Conservation (phyloP, 2,329 filamentous ascomycete species). For the Peltaster fructicola region DNA sequence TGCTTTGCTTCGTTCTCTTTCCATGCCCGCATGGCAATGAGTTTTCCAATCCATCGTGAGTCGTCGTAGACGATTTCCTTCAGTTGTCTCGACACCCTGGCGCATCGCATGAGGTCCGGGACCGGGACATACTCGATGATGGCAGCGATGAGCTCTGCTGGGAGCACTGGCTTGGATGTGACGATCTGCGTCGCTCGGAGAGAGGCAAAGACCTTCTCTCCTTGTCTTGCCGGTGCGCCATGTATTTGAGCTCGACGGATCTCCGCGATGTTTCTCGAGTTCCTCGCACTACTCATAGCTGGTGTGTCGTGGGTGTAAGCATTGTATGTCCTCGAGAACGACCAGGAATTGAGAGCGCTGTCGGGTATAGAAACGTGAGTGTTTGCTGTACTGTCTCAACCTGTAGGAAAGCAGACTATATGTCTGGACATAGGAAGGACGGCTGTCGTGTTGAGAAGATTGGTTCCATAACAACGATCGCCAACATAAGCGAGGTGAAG, state of each 20-base stretch:
- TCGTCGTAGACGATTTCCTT: conserved; percentile 99
- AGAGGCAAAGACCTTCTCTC: conserved; percentile 46
- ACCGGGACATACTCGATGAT: conserved; percentile 84
- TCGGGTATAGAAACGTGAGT: too few species aligned
- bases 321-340: too few species aligned
- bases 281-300: too few species aligned
- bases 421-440: too few species aligned
- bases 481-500: too few species aligned
- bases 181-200: conserved; percentile 68
- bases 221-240: conserved; percentile 7
- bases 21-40: conserved; percentile 83
- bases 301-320: too few species aligned
- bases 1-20: conserved; percentile 71
- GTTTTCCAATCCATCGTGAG: conserved; percentile 73
- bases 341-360: too few species aligned
- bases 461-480: too few species aligned
- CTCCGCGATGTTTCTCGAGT: conserved; percentile 13
- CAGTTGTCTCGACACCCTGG: conserved; percentile 67
- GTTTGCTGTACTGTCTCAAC: too few species aligned
- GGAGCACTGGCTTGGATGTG: conserved; percentile 58
- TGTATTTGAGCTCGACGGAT: conserved; percentile 14
- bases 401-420: too few species aligned
- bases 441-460: too few species aligned
- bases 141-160: conserved; percentile 77
- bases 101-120: conserved; percentile 68